Evolutionary conservation across 202 grass and related monocot genomes (phyloP), one percentile per base, ranked within the genome.

Genomic region (Zizania palustris): DNA sequence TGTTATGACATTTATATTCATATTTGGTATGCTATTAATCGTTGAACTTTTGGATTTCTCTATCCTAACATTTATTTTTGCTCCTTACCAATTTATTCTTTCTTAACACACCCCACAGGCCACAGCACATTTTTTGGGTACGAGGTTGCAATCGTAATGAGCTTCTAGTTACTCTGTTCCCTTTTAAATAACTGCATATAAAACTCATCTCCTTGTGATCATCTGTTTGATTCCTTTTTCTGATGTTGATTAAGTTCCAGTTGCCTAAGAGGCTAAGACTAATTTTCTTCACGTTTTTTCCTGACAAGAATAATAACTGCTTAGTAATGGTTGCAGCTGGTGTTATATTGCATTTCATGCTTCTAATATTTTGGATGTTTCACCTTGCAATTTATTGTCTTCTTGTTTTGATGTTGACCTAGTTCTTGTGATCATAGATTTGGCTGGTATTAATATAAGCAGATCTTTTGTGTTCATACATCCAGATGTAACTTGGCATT

Each of bases 381-480:
- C 13, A 43, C 10, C 4, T 68, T 61, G 16, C 8, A 16, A 11
- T 67, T 60, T 42, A 37, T 28, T 40, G 22, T 69, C 18, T 12
- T 4, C 19, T 13, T 41, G 13, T 10, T 61, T 82, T 67, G 43
- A 61, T 59, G 21, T 58, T 60, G 14, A 18, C 0, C 0, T 60
- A 5, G 19, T 71, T 54, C 9, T 5, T 65, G 59, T 61, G 14
- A 28, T 28, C 59, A 59, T 54, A 71, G 16, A 77, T 59, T 49
- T 82, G 48, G 44, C 48, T 71, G 65, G 62, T 71, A 76, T 18
- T 77, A 41, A 55, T 59, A 86, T 7, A 41, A 36, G 15, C 28
- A 28, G 36, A 14, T 64, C 16, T 14, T 72, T 53, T 54, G 36
- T 76, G 13, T 3, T 72, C 56, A 53, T 60, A 48, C 16, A 7